phyloP scores from a whole-genome alignment of 371 early-diverging fungal species.

The Mortierella sp. region DNA sequence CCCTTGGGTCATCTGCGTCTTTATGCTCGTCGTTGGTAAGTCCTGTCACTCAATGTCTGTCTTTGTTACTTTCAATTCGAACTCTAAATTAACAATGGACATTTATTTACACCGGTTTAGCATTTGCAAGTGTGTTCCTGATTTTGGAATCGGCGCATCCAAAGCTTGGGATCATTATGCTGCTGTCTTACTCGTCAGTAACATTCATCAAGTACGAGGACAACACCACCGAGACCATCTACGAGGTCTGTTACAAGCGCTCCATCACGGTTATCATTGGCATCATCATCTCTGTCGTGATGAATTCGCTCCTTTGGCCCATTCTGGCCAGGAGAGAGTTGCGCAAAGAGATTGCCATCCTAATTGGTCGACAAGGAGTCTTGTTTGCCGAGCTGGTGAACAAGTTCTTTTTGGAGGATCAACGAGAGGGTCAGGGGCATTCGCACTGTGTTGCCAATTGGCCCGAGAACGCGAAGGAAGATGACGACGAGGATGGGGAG shows the following conservation, averaged over 20 bases:
- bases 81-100: neutral
- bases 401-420: slow-evolving; percentile 40
- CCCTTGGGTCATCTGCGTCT: slow-evolving; percentile 66
- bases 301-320: slow-evolving; percentile 73
- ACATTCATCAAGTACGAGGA: slow-evolving; percentile 47
- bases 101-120: slow-evolving; percentile 24
- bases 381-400: slow-evolving; percentile 54
- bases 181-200: slow-evolving; percentile 47
- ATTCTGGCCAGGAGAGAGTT: slow-evolving; percentile 72
- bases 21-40: slow-evolving; percentile 70
- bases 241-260: slow-evolving; percentile 58
- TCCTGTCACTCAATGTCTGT: neutral
- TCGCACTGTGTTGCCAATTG: slow-evolving; percentile 1
- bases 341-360: slow-evolving; percentile 61
- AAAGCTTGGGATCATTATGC: slow-evolving; percentile 48
- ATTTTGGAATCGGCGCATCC: slow-evolving; percentile 45
- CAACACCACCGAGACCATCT: slow-evolving; percentile 33
- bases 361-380: slow-evolving; percentile 57
- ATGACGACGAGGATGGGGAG: slow-evolving; percentile 1
- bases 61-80: neutral
- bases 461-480: neutral
- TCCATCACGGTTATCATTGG: slow-evolving; percentile 69
- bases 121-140: slow-evolving; percentile 50
- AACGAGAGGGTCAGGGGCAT: neutral
- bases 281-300: slow-evolving; percentile 63